Evolutionary conservation across 768 basidiomycete genomes (phyloP).

Genomic region (Rhodotorula taiwanensis): DNA sequence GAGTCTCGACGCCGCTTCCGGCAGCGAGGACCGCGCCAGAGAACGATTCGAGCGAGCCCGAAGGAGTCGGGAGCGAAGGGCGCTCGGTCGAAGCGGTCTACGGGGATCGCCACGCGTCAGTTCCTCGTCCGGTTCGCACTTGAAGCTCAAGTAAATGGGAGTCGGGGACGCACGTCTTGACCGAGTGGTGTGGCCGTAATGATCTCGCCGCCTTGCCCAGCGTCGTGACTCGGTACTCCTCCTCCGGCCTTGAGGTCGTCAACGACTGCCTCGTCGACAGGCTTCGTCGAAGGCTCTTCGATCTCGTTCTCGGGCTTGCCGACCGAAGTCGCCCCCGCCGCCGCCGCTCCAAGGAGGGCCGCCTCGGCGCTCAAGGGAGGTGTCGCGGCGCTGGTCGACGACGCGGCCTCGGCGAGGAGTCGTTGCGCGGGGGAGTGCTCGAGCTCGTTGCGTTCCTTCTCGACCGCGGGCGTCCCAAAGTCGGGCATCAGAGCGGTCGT

Average conservation of each 20-base stretch:
- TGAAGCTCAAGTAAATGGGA: too few species aligned
- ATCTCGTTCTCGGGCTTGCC: constrained; percentile 2
- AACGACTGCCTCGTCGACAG: not conserved
- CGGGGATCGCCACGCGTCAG: too few species aligned
- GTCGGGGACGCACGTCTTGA: constrained; percentile 19
- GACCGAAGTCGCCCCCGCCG: not conserved
- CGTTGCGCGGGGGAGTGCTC: constrained; percentile 16
- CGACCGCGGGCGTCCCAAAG: not conserved
- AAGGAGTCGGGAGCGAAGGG: not conserved
- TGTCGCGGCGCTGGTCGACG: too few species aligned
- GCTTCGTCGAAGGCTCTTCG: constrained; percentile 9
- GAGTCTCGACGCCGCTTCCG: constrained; percentile 10
- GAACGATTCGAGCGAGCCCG: constrained; percentile 8
- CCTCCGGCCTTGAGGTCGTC: not conserved
- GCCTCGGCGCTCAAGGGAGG: not conserved
- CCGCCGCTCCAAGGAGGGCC: constrained; percentile 7
- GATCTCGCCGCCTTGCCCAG: not conserved
- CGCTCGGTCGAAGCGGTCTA: too few species aligned
- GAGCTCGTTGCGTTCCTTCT: constrained; percentile 5
- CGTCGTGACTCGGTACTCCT: not conserved
- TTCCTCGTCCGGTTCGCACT: too few species aligned
- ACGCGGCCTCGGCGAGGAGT: too few species aligned
- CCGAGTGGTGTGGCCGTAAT: constrained; percentile 2
- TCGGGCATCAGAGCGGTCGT: too few species aligned
- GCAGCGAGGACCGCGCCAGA: constrained; percentile 25